Percentiles rank a stretch among this genome's conserved stretches.
Evolutionary conservation across 2,329 filamentous ascomycete species (phyloP).

Genomic region (Ceratocystis variospora): DNA sequence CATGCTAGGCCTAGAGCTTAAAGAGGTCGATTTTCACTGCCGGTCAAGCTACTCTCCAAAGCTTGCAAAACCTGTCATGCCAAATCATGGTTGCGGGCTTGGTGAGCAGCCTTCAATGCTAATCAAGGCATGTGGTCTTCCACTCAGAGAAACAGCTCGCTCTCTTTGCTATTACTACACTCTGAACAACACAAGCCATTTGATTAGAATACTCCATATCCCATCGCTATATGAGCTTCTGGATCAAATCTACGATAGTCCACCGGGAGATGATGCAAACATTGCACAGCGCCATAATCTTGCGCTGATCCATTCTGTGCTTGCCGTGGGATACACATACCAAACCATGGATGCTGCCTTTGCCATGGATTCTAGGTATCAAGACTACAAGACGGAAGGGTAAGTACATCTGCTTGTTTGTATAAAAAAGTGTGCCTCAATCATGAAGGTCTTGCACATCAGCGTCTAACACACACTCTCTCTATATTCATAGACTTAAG

Average conservation of each 20-base stretch:
- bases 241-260: constrained; percentile 60
- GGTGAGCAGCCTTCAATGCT: constrained; percentile 40
- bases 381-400: constrained; percentile 43
- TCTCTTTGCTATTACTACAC: constrained; percentile 43
- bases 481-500: constrained; percentile 42
- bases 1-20: constrained; percentile 42
- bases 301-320: constrained; percentile 55
- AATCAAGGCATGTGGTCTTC: constrained; percentile 44
- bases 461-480: neutral
- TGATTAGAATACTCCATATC: constrained; percentile 60
- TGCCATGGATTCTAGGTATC: constrained; percentile 36
- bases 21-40: neutral
- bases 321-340: constrained; percentile 63
- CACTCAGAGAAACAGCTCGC: constrained; percentile 44
- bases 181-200: constrained; percentile 42
- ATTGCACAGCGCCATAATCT: constrained; percentile 38
- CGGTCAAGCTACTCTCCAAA: constrained; percentile 30
- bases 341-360: constrained; percentile 41
- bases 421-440: neutral
- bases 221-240: constrained; percentile 68
- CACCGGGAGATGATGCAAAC: constrained; percentile 44
- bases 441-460: too few species aligned
- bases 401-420: constrained; percentile 25
- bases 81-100: constrained; percentile 39
- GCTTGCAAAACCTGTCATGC: constrained; percentile 32